Percentiles rank a stretch among this genome's conserved stretches.
These are phyloP conservation scores for Schwanniomyces vanrijiae DNA, from an alignment of 805 yeast genomes.

Conservation along the genomic window DNA sequence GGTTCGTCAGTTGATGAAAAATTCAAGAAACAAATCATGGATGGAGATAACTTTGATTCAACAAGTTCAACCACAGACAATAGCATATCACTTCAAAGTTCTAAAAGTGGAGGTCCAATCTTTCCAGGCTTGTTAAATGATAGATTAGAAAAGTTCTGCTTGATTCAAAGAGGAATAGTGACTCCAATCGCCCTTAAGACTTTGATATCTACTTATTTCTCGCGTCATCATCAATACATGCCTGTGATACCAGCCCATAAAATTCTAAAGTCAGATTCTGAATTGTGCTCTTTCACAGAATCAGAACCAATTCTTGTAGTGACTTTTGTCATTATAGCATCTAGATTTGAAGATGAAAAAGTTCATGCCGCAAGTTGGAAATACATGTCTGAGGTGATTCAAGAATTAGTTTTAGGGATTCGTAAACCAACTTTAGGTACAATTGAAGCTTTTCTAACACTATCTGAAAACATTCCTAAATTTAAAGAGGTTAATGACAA, in stretches of 20 bases:
- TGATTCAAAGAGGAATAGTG: conserved; percentile 4
- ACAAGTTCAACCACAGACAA: conserved; percentile 1
- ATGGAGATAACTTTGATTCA: neutral
- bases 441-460: conserved; percentile 2
- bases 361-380: conserved; percentile 3
- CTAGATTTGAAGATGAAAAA: conserved; percentile 3
- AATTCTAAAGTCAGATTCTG: conserved; percentile 3
- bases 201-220: conserved; percentile 2
- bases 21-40: conserved; percentile 1
- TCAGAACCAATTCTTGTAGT: conserved; percentile 3
- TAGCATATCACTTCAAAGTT: neutral
- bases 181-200: conserved; percentile 3
- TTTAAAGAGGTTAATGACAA: conserved; percentile 2
- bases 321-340: conserved; percentile 4
- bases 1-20: neutral
- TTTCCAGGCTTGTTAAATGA: conserved; percentile 2
- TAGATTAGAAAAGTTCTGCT: conserved; percentile 2
- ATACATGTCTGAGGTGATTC: conserved; percentile 4
- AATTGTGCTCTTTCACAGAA: conserved; percentile 2
- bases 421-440: conserved; percentile 4
- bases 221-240: conserved; percentile 5
- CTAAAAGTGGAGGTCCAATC: conserved; percentile 1
- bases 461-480: conserved; percentile 2
- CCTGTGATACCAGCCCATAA: conserved; percentile 5
- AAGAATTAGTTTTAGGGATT: conserved; percentile 2